Percentiles rank a stretch among this genome's conserved stretches.
phyloP scores from a whole-genome alignment of 495 filamentous ascomycete species.

The Massariosphaeria phaeospora region DNA sequence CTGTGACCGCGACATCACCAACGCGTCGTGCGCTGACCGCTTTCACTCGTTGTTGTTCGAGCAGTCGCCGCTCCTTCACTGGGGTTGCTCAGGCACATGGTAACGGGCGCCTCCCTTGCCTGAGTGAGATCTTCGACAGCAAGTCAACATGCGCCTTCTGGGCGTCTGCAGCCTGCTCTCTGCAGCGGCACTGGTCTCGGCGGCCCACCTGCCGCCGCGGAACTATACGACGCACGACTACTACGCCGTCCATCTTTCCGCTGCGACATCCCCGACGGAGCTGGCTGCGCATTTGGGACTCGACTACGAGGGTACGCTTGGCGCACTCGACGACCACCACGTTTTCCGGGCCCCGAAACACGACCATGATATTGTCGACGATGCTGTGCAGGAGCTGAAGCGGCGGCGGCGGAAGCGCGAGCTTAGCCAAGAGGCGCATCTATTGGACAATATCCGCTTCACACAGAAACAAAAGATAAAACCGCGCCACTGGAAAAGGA shows the following conservation, averaged over 20 bases:
- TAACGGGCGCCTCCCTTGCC: background rate
- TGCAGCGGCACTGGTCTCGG: conserved; percentile 41
- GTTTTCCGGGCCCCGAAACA: conserved; percentile 69
- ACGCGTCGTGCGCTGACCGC: background rate
- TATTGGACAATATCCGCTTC: conserved; percentile 69
- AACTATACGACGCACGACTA: conserved; percentile 76
- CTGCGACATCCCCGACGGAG: conserved; percentile 58
- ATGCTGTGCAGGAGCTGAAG: conserved; percentile 54
- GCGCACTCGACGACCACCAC: conserved; percentile 75
- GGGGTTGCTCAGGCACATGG: background rate
- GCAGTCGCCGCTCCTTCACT: background rate
- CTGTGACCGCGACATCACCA: background rate
- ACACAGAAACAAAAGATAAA: conserved; percentile 76
- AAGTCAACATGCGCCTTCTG: conserved; percentile 43
- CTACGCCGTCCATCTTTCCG: conserved; percentile 79
- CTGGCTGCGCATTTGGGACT: conserved; percentile 70
- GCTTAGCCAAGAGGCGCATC: conserved; percentile 47
- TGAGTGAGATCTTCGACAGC: background rate
- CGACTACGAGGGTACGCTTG: conserved; percentile 76
- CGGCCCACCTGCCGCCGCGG: conserved; percentile 33
- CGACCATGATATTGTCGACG: conserved; percentile 57
- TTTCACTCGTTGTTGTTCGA: background rate
- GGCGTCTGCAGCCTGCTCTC: conserved; percentile 44
- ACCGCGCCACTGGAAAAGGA: conserved; percentile 70
- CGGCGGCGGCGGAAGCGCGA: conserved; percentile 57